Evolutionary conservation across 768 basidiomycete species (phyloP).

Genomic region (Phanerodontia chrysosporium): DNA sequence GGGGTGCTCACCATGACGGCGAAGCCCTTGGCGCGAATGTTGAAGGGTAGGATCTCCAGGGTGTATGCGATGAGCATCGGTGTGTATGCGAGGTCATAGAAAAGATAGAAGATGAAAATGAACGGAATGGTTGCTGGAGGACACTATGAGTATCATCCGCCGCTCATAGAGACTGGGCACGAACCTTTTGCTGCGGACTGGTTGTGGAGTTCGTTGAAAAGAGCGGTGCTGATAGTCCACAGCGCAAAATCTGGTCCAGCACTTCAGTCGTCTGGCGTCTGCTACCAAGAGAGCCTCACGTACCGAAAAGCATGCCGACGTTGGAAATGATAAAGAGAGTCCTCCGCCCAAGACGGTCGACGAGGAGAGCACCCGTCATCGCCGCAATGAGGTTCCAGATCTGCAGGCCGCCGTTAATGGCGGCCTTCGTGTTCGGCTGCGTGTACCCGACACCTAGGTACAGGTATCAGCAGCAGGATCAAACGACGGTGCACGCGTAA

Average conservation of each 20-base stretch:
- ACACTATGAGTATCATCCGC: background rate
- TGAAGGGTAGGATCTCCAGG: constrained; percentile 78
- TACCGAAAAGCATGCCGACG: constrained; percentile 53
- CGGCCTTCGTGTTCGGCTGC: constrained; percentile 46
- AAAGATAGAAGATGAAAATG: constrained; percentile 53
- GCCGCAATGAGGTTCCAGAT: constrained; percentile 65
- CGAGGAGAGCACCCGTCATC: constrained; percentile 53
- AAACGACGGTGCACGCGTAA: background rate
- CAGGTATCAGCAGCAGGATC: background rate
- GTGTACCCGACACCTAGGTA: constrained; percentile 47
- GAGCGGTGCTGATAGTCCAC: constrained; percentile 50
- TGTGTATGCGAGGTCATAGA: constrained; percentile 71
- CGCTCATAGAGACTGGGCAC: background rate
- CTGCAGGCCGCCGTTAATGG: constrained; percentile 62
- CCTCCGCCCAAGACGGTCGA: constrained; percentile 66
- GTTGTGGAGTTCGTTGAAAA: constrained; percentile 28
- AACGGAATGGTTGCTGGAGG: constrained; percentile 54
- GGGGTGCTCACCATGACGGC: constrained; percentile 56
- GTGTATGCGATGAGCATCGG: constrained; percentile 62
- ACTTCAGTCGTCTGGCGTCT: background rate
- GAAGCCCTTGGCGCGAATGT: constrained; percentile 76
- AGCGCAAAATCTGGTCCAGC: constrained; percentile 41
- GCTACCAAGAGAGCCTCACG: constrained; percentile 14
- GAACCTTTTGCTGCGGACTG: constrained; percentile 31
- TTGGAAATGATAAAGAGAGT: constrained; percentile 65